Evolutionary conservation across 345 rosid genomes (phyloP), one percentile per base, ranked within the genome.

Genomic region (Diplotaxis tenuifolia): DNA sequence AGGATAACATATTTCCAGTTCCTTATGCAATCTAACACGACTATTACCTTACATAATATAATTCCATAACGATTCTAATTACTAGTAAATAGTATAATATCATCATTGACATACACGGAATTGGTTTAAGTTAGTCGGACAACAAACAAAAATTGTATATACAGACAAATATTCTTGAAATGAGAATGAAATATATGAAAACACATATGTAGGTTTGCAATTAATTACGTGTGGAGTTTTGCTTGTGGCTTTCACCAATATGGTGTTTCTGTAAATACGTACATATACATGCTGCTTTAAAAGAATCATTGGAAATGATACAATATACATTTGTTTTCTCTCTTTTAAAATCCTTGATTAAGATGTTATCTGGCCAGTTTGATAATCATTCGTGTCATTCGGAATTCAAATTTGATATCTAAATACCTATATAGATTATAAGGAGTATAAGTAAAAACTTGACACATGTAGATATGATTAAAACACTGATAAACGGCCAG

Each of bases 231-330:
- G 32, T 65, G 80, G 80, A 70, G 45, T 64, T 70, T 76, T 76
- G 75, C 60, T 71, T 47, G 75, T 76, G 80, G 75, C 80, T 76
- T 76, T 76, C 80, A 70, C 80, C 62, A 57, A 76, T 70, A 70
- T 76, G 62, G 75, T 32, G 20, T 28, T 60, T 64, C 55, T 66
- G 65, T 57, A 76, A 12, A 57, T 25, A 68, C 55, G 66, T 76
- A 64, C 75, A 56, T 65, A 11, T 70, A 31, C 62, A 18, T 76
- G 47, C 20, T 67, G 3, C 67, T 64, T 76, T 64, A 2, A 65
- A 21, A 70, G 45, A 32, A 18, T 4, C 56, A 45, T 57, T 65
- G 12, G 28, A 68, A n/a, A 25, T 25, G n/a, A 53, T 68, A 16
- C 56, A 15, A 42, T 34, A 38, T 45, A n/a, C n/a, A 56, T 47